Evolutionary conservation across 805 yeast species (phyloP).

Genomic region (Saturnispora saitoi): DNA sequence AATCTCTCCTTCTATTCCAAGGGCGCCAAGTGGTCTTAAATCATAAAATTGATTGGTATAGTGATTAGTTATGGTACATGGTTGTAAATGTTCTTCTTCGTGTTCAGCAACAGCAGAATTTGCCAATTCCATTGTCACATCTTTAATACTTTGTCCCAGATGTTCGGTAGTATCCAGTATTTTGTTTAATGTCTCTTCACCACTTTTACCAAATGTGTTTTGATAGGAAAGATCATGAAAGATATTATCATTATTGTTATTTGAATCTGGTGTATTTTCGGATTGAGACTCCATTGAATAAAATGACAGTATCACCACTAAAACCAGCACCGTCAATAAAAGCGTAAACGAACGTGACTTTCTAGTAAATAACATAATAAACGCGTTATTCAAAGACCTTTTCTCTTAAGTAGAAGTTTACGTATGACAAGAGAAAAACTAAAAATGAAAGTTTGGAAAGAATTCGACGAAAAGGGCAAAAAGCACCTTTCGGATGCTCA

Average conservation of each 20-base stretch:
- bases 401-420: background rate
- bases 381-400: background rate
- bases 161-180: slow-evolving; percentile 1
- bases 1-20: slow-evolving; percentile 23
- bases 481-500: no score
- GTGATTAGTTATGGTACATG: slow-evolving; percentile 38
- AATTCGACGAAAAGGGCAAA: background rate
- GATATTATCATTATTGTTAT: background rate
- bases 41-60: slow-evolving; percentile 39
- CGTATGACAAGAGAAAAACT: background rate
- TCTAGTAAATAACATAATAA: background rate
- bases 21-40: slow-evolving; percentile 31
- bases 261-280: background rate
- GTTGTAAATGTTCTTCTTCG: slow-evolving; percentile 17
- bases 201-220: background rate
- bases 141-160: background rate
- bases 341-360: background rate
- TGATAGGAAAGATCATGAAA: background rate
- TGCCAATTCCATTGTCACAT: slow-evolving; percentile 1
- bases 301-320: background rate
- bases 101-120: background rate
- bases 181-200: background rate
- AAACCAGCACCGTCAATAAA: background rate
- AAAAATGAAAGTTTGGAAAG: background rate
- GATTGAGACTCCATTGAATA: background rate